These are phyloP conservation scores for Euphorbia corollata DNA, from an alignment of 441 rosid genomes.

Conservation along the genomic window DNA sequence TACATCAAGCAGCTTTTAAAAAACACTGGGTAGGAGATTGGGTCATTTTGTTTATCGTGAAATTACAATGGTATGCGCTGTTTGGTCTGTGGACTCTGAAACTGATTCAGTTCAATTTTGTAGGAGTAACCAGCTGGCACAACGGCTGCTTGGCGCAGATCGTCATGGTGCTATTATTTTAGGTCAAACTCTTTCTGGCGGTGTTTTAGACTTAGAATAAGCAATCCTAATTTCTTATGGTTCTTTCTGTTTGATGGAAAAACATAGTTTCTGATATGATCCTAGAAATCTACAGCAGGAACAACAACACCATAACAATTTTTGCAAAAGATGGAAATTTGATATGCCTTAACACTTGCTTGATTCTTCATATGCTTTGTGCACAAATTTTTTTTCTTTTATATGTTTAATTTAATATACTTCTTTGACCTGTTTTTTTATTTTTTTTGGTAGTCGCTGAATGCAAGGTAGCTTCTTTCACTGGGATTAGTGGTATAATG, in stretches of 20 bases:
- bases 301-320: not conserved
- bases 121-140: conserved; percentile 56
- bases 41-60: not conserved
- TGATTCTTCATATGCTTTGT: not conserved
- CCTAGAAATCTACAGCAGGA: not conserved
- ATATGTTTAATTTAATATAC: not conserved
- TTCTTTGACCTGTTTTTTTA: conserved; percentile 8
- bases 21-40: conserved; percentile 44
- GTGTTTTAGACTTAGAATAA: not conserved
- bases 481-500: conserved; percentile 69
- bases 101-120: conserved; percentile 22
- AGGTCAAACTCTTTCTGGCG: conserved; percentile 32
- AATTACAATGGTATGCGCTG: conserved; percentile 6
- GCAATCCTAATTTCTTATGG: conserved; percentile 5
- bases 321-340: not conserved
- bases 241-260: not conserved
- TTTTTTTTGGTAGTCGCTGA: conserved; percentile 57
- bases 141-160: conserved; percentile 60
- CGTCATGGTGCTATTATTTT: conserved; percentile 72
- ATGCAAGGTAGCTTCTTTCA: conserved; percentile 49
- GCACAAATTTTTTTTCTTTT: conserved; percentile 1
- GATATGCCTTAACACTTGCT: not conserved
- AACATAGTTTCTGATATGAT: not conserved
- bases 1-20: conserved; percentile 57
- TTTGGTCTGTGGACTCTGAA: not conserved